Conservation (phyloP, 2,329 filamentous ascomycete species). For the Xylariales sp. region DNA sequence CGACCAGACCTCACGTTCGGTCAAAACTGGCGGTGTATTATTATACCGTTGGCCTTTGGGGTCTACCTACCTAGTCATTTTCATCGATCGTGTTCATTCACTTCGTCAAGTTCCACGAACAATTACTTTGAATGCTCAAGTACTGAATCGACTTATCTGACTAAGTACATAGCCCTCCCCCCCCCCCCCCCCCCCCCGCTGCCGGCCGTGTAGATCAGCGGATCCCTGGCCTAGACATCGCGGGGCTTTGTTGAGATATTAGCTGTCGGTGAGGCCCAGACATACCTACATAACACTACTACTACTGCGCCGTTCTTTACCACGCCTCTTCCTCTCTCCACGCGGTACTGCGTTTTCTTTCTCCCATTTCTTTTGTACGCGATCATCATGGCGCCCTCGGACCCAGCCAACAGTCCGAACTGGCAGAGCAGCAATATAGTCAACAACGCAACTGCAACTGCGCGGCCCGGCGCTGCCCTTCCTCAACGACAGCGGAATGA, state of each 20-base stretch:
- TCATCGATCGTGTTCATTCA: background rate
- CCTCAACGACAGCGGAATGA: constrained; percentile 22
- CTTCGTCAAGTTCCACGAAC: background rate
- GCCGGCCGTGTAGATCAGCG: constrained; percentile 9
- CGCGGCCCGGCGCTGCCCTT: constrained; percentile 14
- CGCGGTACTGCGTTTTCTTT: background rate
- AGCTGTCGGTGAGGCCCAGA: constrained; percentile 8
- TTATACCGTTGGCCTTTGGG: background rate
- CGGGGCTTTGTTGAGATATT: constrained; percentile 2
- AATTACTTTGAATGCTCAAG: background rate
- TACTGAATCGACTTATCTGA: background rate
- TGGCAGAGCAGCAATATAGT: constrained; percentile 16
- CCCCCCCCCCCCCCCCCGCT: background rate
- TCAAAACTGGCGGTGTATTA: constrained; percentile 2
- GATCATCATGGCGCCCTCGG: constrained; percentile 7
- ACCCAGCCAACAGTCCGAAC: constrained; percentile 18
- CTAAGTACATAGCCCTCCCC: background rate
- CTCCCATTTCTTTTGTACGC: background rate
- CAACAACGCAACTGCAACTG: constrained; percentile 13
- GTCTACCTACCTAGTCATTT: background rate
- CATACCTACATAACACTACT: background rate
- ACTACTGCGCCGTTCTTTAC: background rate
- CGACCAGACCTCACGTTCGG: background rate
- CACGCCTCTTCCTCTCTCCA: background rate
- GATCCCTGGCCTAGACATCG: constrained; percentile 5